Base-by-base conservation (phyloP, 805 yeast genomes). In the Starmerella vaccinii region DNA sequence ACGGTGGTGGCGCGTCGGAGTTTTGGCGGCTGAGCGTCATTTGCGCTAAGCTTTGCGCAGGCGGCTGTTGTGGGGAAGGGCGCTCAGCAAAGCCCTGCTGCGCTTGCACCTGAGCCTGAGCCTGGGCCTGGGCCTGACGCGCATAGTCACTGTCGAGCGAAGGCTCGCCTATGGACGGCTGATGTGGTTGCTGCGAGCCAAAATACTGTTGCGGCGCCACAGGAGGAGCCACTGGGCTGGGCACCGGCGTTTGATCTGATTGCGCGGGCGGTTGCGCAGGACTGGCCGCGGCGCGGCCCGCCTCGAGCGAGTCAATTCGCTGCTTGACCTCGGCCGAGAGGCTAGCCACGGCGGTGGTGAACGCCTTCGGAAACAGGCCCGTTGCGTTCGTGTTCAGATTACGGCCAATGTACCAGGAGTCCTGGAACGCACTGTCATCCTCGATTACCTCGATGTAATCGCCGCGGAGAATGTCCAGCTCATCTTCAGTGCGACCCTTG, bases 391-490 rank as follows among this genome's bases (percentile, higher is more conserved):
- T 80, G 46, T 76, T 62, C 46, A 86, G 63, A 59, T 89, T 89
- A 41, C 62, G 60, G 26, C 70, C 72, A 52, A 85, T 83, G 63
- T 82, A 92, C 99, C 99, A 92, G 16, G 97, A 97, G 66, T 92
- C 97, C 60, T 85, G 84, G 66, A 84, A 92, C 62, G 86, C 96
- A 55, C 82, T 77, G 67, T 92, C 98, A 66, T 88, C 96, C 40
- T 95, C 86, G 21, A 92, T 77, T 7, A 92, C 86, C 64, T 87
- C 94, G 51, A 92, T 74, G 54, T 78, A 80, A 63, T 92, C 97
- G 24, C 97, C 97, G 10, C 82, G 76, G 44, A 72, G 75, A 58
- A 92, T 73, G 43, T 81, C 78, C 35, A 92, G 71, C 67, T 92
- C 99, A 67, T 92, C 98, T 23, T 86, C 95, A 55, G 89, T 71